Evolutionary conservation across 2,329 filamentous ascomycete genomes (phyloP), one percentile per base, ranked within the genome.

Genomic region (Zymoseptoria tritici): DNA sequence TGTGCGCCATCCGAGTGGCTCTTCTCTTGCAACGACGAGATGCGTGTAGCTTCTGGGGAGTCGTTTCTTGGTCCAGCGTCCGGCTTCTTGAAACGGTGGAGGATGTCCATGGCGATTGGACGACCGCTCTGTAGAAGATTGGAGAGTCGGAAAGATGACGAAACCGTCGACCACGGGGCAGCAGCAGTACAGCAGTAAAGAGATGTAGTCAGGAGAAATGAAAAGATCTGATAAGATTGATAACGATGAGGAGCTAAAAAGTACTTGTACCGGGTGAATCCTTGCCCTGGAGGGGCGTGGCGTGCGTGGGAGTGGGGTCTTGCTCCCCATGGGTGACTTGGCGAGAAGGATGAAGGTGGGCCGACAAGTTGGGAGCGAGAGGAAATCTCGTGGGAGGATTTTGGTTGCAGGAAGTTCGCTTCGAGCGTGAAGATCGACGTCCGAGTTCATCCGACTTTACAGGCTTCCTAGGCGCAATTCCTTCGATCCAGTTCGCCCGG

Each of bases 1-100:
- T 62, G 60, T n/a, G 59, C 56, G n/a, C 50, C 53, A 16, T 59
- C 46, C 16, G 60, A 49, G 31, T 58, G 29, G 7, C 57, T 54
- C 29, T 52, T 22, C 2, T 55, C 42, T 9, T 29, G 50, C 29
- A 56, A 13, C 8, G 29, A 52, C 20, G 42, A 49, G 42, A 20
- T 56, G 5, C 31, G 50, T 36, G 26, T 50, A 49, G 59, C 59
- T 31, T 64, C 62, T 29, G 60, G 62, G 4, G 54, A 46, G 19
- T 29, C 55, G 16, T 49, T 31, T 9, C 51, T 57, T 42, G 61
- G 55, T 24, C 54, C 55, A 16, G 59, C 56, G 29, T 55, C 24
- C 4, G 59, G 50, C 55, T 50, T 57, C 42, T 42, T 62, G 51
- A 64, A 49, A 19, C 20, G 0, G 50, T 21, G 50, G 20, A 21